Evolutionary conservation across 2,329 filamentous ascomycete genomes (phyloP), one percentile per base, ranked within the genome.

Genomic region (Fusarium goolgardi): DNA sequence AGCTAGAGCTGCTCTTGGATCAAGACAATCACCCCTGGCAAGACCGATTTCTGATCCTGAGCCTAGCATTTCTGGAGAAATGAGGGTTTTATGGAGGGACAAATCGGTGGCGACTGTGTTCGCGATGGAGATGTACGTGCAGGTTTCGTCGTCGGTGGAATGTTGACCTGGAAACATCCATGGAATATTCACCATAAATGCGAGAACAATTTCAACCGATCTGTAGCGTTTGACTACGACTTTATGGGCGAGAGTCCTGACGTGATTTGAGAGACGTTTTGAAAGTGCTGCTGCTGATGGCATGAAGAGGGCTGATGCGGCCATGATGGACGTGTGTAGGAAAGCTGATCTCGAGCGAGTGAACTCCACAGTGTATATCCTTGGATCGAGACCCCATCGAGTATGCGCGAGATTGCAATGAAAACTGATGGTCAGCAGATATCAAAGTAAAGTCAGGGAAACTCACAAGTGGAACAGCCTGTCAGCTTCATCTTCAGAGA

Each of bases 161-260:
- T 90, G 88, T 60, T 85, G 80, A 3, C 88, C 88, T 2, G 88
- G 88, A 31, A 87, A 86, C 85, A 92, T 91, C 90, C 90, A 93
- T 0, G 90, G 90, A 9, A 93, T 85, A 63, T 92, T 92, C 32
- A 91, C 85, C 87, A 93, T 90, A 73, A 92, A 92, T 0, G 88
- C 90, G 2, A 93, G 79, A 0, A 93, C 88, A 57, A 93, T 91
- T 74, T 93, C 90, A 8, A 91, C 89, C 0, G 90, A 93, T 57
- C 89, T 85, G 71, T 88, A 85, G 3, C 89, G 86, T 45, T 85
- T 83, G 1, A 83, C 78, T 50, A 90, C 87, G 43, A 92, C 84
- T 29, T 85, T 83, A 27, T 88, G 85, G 0, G 88, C 90, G 5
- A 93, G 82, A 25, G 81, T 81, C 64, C 86, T 88, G 65, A 85